phyloP scores from a whole-genome alignment of 306 rosid species.

The Rosa persica region DNA sequence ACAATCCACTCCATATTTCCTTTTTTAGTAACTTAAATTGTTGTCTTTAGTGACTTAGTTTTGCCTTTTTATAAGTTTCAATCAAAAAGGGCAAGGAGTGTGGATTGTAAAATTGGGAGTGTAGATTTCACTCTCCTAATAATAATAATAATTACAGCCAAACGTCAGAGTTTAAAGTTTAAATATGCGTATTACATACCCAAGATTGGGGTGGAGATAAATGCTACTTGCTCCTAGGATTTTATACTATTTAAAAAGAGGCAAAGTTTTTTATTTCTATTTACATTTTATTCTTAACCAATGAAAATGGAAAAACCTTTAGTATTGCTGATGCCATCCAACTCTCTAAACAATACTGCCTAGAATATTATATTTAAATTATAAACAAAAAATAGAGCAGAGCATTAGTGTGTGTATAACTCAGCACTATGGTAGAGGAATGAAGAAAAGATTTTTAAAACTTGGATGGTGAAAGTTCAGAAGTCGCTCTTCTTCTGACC shows the following conservation, averaged over 20 bases:
- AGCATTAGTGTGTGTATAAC: not conserved
- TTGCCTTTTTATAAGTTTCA: too few species aligned
- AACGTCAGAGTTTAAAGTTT: not conserved
- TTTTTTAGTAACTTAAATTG: too few species aligned
- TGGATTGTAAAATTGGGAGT: too few species aligned
- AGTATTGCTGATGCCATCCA: not conserved
- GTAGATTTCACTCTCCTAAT: too few species aligned
- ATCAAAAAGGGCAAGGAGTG: too few species aligned
- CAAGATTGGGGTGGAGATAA: not conserved
- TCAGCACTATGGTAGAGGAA: not conserved
- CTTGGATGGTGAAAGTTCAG: not conserved
- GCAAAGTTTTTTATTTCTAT: not conserved
- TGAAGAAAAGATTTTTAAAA: not conserved
- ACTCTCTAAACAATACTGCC: not conserved
- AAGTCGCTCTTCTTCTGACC: not conserved
- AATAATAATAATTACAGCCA: too few species aligned
- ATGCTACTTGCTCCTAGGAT: not conserved
- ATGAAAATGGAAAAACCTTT: not conserved
- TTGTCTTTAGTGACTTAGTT: too few species aligned
- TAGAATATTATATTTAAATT: not conserved
- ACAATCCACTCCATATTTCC: too few species aligned
- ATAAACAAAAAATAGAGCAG: not conserved
- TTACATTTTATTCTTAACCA: not conserved
- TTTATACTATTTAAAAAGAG: not conserved
- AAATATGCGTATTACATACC: not conserved